These are phyloP conservation scores for Penicillium griseofulvum DNA, from an alignment of 2,329 filamentous ascomycete genomes.

Conservation along the genomic window DNA sequence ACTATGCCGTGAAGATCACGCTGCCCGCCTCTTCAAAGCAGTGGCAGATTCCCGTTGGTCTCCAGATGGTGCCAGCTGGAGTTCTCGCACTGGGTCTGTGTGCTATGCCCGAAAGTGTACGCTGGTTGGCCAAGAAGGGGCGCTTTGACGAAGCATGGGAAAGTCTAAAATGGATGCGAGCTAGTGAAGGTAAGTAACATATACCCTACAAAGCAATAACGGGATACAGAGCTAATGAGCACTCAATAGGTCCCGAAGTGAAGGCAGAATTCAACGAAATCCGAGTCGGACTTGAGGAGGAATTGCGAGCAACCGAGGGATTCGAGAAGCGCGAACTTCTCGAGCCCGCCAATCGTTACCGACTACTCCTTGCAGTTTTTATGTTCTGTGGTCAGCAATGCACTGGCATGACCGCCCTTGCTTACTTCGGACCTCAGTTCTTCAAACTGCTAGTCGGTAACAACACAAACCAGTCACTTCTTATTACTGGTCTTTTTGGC, in stretches of 20 bases:
- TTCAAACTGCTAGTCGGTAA: slow-evolving; percentile 50
- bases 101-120: slow-evolving; percentile 48
- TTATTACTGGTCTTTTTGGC: slow-evolving; percentile 53
- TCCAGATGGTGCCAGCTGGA: slow-evolving; percentile 51
- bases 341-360: slow-evolving; percentile 47
- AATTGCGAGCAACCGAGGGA: slow-evolving; percentile 42
- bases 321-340: slow-evolving; percentile 49
- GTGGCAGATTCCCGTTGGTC: slow-evolving; percentile 50
- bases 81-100: slow-evolving; percentile 51
- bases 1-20: slow-evolving; percentile 48
- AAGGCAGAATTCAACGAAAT: slow-evolving; percentile 45
- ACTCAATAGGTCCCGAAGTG: slow-evolving; percentile 39
- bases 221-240: slow-evolving; percentile 4
- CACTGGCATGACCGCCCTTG: slow-evolving; percentile 52
- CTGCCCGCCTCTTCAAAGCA: slow-evolving; percentile 43
- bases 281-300: slow-evolving; percentile 23
- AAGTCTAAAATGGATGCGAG: slow-evolving; percentile 51
- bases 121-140: slow-evolving; percentile 51
- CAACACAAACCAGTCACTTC: slow-evolving; percentile 42
- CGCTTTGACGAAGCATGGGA: slow-evolving; percentile 48
- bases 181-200: slow-evolving; percentile 26
- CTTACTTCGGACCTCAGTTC: slow-evolving; percentile 51
- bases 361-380: slow-evolving; percentile 48
- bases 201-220: not conserved
- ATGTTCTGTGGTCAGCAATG: slow-evolving; percentile 52